A percentile compares a stretch with the other conserved stretches of the same genome.
Conservation (phyloP, 2,329 filamentous ascomycete genomes). For the Thermochaetoides dissita region DNA sequence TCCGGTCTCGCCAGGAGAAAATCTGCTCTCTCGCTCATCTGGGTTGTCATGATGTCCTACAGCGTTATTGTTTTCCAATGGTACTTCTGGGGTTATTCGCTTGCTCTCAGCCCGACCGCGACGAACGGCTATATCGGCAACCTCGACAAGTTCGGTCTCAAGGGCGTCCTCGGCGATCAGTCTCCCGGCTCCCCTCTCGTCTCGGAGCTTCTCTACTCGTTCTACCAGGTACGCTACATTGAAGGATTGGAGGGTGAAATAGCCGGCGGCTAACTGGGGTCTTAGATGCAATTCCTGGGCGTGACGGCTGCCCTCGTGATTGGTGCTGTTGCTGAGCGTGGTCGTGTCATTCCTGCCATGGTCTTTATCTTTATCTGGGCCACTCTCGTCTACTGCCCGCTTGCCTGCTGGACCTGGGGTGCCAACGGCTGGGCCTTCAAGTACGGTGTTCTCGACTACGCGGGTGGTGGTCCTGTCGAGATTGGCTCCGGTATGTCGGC, state of each 20-base stretch:
- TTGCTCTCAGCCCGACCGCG: constrained; percentile 72
- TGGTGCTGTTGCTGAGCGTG: constrained; percentile 85
- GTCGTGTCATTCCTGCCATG: constrained; percentile 83
- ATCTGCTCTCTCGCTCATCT: constrained; percentile 91
- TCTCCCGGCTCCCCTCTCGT: constrained; percentile 80
- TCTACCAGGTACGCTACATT: constrained; percentile 58
- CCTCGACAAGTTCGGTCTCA: constrained; percentile 75
- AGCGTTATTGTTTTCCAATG: constrained; percentile 92
- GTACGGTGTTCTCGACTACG: constrained; percentile 90
- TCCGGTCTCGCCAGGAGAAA: constrained; percentile 95
- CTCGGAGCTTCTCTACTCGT: constrained; percentile 80
- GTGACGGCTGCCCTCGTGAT: constrained; percentile 85
- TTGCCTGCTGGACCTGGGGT: constrained; percentile 97
- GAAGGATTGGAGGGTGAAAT: not conserved
- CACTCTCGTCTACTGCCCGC: constrained; percentile 90
- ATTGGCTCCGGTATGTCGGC: constrained; percentile 89
- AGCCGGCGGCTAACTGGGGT: constrained; percentile 2
- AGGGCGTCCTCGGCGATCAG: constrained; percentile 68
- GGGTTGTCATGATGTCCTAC: constrained; percentile 89
- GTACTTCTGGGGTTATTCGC: constrained; percentile 98
- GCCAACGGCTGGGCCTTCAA: constrained; percentile 82
- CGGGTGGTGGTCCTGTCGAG: constrained; percentile 92
- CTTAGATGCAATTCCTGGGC: constrained; percentile 88
- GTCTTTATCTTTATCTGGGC: constrained; percentile 95
- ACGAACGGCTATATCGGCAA: constrained; percentile 88